Evolutionary conservation across 495 filamentous ascomycete species (phyloP), one percentile per base, ranked within the genome.

Genomic region (Aspergillus indologenus): DNA sequence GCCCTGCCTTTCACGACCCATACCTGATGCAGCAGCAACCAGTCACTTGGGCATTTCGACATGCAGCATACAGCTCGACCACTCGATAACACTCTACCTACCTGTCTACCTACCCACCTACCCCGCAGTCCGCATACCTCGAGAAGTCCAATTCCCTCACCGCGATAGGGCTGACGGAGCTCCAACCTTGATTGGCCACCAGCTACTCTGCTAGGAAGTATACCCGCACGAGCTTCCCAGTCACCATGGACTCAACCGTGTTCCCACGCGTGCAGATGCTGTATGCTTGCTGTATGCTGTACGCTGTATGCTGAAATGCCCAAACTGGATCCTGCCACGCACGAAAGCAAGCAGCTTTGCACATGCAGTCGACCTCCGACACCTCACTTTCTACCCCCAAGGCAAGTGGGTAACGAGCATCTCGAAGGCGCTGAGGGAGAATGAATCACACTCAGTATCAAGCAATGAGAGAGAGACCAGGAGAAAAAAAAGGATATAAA

Each of bases 81-180:
- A 48, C 4, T 14, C 9, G n/a, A n/a, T n/a, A n/a, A n/a, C n/a
- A n/a, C n/a, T n/a, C n/a, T n/a, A n/a, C n/a, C n/a, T n/a, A n/a
- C n/a, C n/a, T n/a, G n/a, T n/a, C n/a, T n/a, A n/a, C n/a, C n/a
- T n/a, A n/a, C n/a, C n/a, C n/a, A n/a, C n/a, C n/a, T 51, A 19
- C 48, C 48, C 48, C 48, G 24, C 48, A 51, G 14, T 50, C 22
- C 5, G 21, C 47, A 29, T 51, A 15, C 48, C n/a, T n/a, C n/a
- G n/a, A n/a, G 23, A 48, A 29, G 9, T 29, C 9, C 26, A 29
- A 29, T 3, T 48, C 45, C 20, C 1, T 3, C 15, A 24, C 23
- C 45, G 20, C 20, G 20, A 11, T 40, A 40, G 34, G 5, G 2
- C 34, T 40, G 3, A 29, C 26, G 9, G 3, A 3, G 4, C 26